Evolutionary conservation across 228 moss, liverwort and hornwort species (phyloP), one percentile per base, ranked within the genome.

Genomic region (Sphagnum magellanicum): DNA sequence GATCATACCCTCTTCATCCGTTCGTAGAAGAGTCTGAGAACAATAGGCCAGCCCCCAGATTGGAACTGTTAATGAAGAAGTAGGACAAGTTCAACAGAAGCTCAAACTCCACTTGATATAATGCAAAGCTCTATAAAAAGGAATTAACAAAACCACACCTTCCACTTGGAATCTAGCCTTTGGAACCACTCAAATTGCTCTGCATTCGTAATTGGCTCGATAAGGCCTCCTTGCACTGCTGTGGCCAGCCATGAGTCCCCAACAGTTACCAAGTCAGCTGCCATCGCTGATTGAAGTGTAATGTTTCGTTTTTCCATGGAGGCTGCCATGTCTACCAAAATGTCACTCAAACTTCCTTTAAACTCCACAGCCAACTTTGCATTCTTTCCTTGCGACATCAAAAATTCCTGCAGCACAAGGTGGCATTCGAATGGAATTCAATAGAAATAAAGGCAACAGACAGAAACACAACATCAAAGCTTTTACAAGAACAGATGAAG

Each of bases 221-320:
- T 72, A 53, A 98, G 79, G 52, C 98, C 91, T 66, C 87, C 87
- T 69, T 87, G 81, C 60, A 98, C 88, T 65, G 90, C 93, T 67
- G 82, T 84, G 53, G 82, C 74, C 75, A 98, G 81, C 98, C 98
- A 98, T 64, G 98, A 98, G 66, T 98, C 98, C 50, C 98, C 98
- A 52, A 98, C 71, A 59, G 98, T 93, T 69, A 98, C 94, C 15
- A 98, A 87, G 75, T 98, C 98, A 71, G 98, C 98, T 49, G 94
- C 90, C 92, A 98, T 87, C 68, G 79, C 84, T 48, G 98, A 98
- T 65, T 68, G 77, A 7, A 91, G 68, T 68, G 87, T 81, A 67
- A 98, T 65, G 60, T 83, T 71, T 71, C 81, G 71, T 68, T 77
- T 75, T 50, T 87, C 82, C 73, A 87, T 72, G 47, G 89, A 85